Evolutionary conservation across 129 eudicot species (phyloP), one percentile per base, ranked within the genome.

Genomic region (Chrysanthemum seticuspe): DNA sequence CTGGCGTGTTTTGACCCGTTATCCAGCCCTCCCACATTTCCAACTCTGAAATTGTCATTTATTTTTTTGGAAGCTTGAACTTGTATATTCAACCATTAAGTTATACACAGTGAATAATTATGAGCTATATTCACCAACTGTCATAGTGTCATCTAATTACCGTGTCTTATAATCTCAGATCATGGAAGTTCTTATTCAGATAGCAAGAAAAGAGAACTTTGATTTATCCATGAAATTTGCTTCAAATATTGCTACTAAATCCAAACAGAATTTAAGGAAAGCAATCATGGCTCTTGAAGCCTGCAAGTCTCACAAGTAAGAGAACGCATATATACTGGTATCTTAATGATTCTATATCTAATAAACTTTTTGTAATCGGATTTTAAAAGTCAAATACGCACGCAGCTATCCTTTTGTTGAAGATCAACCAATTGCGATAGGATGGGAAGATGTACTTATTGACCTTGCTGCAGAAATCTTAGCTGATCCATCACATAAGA

Each of bases 231-330:
- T 83, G 90, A 85, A 83, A 68, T 90, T 90, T 80, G 94, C 97
- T 4, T 85, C 97, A 72, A 87, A 81, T 76, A 85, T 90, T 59
- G 92, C 97, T 18, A 79, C 76, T 72, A 85, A 87, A 75, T 84
- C 97, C 48, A 85, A 87, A 59, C 91, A 85, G 60, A 85, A 87
- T 49, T 68, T 90, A 57, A 85, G 94, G 78, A 83, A 81, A 77
- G 91, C 97, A 76, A 85, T 87, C 16, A 87, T 90, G 97, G 94
- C 97, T 77, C 97, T 90, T 75, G 97, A 90, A 81, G 94, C 97
- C 78, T 90, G 94, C 94, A 90, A 87, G 82, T 81, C 78, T 65
- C 87, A 90, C 88, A 87, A 87, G 94, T 90, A 83, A 81, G 79
- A 66, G 12, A 44, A 18, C 58, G 25, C 36, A 14, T 56, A 2